phyloP scores from a whole-genome alignment of 805 yeast genomes.

The Saturnispora serradocipensis region DNA sequence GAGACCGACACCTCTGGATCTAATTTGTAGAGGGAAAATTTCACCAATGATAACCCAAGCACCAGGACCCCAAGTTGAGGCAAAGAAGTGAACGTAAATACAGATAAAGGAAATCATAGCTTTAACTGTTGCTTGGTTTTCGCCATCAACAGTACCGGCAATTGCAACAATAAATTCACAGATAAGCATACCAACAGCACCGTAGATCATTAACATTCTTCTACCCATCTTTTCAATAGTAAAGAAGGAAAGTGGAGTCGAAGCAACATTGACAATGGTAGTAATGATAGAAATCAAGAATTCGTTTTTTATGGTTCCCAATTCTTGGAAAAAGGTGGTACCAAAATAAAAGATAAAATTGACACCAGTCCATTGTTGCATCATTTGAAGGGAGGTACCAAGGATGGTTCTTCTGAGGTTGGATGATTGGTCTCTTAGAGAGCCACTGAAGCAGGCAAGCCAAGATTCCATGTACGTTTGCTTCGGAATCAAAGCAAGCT shows the following conservation, averaged over 20 bases:
- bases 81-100: slow-evolving; percentile 64
- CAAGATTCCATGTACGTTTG: slow-evolving; percentile 31
- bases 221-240: slow-evolving; percentile 54
- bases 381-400: slow-evolving; percentile 35
- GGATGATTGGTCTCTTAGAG: slow-evolving; percentile 28
- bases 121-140: slow-evolving; percentile 21
- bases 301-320: slow-evolving; percentile 38
- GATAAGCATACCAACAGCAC: slow-evolving; percentile 40
- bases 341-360: slow-evolving; percentile 71
- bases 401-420: slow-evolving; percentile 36
- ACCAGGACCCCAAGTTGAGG: slow-evolving; percentile 79
- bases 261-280: slow-evolving; percentile 41
- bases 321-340: slow-evolving; percentile 52
- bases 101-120: slow-evolving; percentile 38
- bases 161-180: slow-evolving; percentile 53
- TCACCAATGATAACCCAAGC: slow-evolving; percentile 62
- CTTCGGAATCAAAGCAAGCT: slow-evolving; percentile 28
- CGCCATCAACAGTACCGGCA: slow-evolving; percentile 26
- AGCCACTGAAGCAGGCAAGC: slow-evolving; percentile 37
- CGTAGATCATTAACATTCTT: slow-evolving; percentile 38
- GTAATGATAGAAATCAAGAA: slow-evolving; percentile 46
- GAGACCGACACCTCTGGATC: slow-evolving; percentile 65
- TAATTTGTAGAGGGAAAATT: slow-evolving; percentile 60
- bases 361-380: slow-evolving; percentile 74
- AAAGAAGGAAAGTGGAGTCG: slow-evolving; percentile 47